Evolutionary conservation across 352 stramenopile species (phyloP).

Genomic region (Peronosclerospora sorghi): DNA sequence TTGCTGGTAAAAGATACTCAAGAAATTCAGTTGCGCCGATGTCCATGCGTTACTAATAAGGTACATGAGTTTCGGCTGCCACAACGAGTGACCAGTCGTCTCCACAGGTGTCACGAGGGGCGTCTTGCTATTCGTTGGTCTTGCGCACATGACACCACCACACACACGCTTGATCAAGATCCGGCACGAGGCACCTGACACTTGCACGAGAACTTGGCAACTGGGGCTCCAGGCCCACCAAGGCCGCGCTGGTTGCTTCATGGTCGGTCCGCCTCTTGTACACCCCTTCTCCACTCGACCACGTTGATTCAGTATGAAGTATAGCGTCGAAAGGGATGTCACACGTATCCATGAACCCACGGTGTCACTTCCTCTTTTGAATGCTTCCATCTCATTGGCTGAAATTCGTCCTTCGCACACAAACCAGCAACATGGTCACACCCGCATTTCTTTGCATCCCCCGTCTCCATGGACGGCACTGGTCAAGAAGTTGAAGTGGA

Average conservation of each 20-base stretch:
- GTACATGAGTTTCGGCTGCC: slow-evolving; percentile 77
- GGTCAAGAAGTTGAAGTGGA: slow-evolving; percentile 23
- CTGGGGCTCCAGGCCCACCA: slow-evolving; percentile 1
- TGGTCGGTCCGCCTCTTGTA: slow-evolving; percentile 4
- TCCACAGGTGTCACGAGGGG: slow-evolving; percentile 6
- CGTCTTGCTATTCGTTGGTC: slow-evolving; percentile 20
- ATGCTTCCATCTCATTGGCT: slow-evolving; percentile 1
- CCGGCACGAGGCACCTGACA: background rate
- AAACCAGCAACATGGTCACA: slow-evolving; percentile 1
- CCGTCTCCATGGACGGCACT: slow-evolving; percentile 15
- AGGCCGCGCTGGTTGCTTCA: background rate
- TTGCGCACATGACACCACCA: slow-evolving; percentile 11
- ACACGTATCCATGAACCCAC: slow-evolving; percentile 7
- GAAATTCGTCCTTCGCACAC: slow-evolving; percentile 1
- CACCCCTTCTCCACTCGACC: slow-evolving; percentile 8
- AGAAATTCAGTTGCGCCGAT: slow-evolving; percentile 66
- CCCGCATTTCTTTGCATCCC: slow-evolving; percentile 9
- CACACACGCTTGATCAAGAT: background rate
- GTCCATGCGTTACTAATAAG: slow-evolving; percentile 44
- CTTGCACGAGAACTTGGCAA: slow-evolving; percentile 10
- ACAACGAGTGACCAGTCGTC: slow-evolving; percentile 11
- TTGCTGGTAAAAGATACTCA: slow-evolving; percentile 66
- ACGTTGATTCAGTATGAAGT: too few relatives aligned
- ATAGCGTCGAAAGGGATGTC: slow-evolving; percentile 7
- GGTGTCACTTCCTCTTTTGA: background rate